Evolutionary conservation across 176 grass and related monocot genomes (phyloP).

Genomic region (Oryza nivara): DNA sequence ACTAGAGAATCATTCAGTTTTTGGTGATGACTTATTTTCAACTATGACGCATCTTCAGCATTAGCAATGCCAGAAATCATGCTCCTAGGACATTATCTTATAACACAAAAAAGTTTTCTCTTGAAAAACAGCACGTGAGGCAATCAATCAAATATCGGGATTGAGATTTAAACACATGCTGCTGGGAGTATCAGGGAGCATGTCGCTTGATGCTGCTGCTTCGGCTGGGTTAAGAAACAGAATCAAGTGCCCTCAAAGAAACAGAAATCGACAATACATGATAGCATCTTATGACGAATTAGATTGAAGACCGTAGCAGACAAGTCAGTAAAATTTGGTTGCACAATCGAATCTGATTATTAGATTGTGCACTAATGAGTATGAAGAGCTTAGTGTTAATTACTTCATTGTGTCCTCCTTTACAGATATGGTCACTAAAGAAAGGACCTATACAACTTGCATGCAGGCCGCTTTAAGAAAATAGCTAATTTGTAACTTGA

Average conservation of each 20-base stretch:
- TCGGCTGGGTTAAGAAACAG: not conserved
- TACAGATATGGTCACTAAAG: not conserved
- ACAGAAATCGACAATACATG: not conserved
- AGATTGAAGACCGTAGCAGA: not conserved
- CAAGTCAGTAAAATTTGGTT: not conserved
- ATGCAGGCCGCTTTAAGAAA: not conserved
- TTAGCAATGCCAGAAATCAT: constrained; percentile 4
- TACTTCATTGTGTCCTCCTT: not conserved
- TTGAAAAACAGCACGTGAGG: not conserved
- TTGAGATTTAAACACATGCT: not conserved
- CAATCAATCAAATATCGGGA: not conserved
- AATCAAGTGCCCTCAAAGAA: not conserved
- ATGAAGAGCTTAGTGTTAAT: not conserved
- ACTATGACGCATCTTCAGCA: not conserved
- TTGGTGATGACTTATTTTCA: not conserved
- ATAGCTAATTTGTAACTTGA: no score
- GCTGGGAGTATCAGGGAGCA: not conserved
- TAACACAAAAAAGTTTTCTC: constrained; percentile 1
- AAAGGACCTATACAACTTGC: not conserved
- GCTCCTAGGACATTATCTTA: not conserved
- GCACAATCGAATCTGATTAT: not conserved
- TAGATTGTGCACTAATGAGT: not conserved
- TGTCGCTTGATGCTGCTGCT: not conserved
- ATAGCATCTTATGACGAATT: not conserved
- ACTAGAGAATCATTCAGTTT: not conserved